Evolutionary conservation across 495 filamentous ascomycete species (phyloP).

Genomic region (Aspergillus nanangensis): DNA sequence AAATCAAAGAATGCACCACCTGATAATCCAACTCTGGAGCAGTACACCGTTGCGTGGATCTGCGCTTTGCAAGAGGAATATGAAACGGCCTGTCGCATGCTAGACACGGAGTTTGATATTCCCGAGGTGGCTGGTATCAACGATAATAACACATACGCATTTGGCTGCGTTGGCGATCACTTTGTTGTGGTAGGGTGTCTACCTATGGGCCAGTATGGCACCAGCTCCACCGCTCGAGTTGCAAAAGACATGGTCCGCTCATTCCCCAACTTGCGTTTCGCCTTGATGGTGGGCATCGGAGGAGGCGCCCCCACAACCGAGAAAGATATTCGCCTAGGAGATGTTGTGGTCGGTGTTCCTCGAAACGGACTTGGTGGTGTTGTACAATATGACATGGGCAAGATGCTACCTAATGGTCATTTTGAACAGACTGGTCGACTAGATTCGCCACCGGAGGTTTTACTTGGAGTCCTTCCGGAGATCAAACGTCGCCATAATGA

Average conservation of each 20-base stretch:
- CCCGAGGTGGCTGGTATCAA: constrained; percentile 7
- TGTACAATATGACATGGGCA: constrained; percentile 24
- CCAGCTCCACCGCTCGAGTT: constrained; percentile 20
- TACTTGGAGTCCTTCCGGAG: constrained; percentile 11
- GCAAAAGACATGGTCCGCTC: constrained; percentile 25
- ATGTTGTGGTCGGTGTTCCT: constrained; percentile 29
- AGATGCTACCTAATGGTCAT: constrained; percentile 8
- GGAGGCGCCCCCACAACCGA: constrained; percentile 30
- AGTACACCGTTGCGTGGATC: constrained; percentile 45
- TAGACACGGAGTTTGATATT: constrained; percentile 26
- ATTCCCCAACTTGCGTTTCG: constrained; percentile 34
- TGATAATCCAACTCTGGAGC: neutral
- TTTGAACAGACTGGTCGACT: constrained; percentile 21
- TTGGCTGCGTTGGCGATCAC: constrained; percentile 31
- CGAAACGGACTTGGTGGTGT: constrained; percentile 8
- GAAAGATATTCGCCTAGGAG: constrained; percentile 40
- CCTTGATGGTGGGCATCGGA: constrained; percentile 46
- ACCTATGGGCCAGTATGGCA: constrained; percentile 28
- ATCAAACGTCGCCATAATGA: constrained; percentile 3
- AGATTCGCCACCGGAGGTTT: constrained; percentile 14
- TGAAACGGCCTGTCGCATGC: constrained; percentile 26
- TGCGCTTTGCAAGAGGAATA: constrained; percentile 33
- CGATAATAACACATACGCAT: constrained; percentile 26
- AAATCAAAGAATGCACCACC: too few relatives aligned
- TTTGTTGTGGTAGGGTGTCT: constrained; percentile 32